A percentile compares a stretch with the other conserved stretches of the same genome.
Conservation (phyloP, 2,329 filamentous ascomycete genomes). For the Colletotrichum sp. region DNA sequence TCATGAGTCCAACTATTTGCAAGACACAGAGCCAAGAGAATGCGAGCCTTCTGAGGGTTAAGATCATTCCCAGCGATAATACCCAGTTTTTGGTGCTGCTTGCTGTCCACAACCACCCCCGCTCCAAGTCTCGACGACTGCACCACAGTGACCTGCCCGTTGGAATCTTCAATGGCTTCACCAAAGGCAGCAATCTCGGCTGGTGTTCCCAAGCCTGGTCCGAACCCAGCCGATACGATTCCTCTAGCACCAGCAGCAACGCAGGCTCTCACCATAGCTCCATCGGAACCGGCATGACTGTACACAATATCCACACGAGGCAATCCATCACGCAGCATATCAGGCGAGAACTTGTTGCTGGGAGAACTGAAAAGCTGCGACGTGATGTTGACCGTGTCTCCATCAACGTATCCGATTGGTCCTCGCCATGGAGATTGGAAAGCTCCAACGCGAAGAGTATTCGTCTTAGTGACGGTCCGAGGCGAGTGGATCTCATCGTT, state of each 20-base stretch:
- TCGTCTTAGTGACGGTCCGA: not conserved
- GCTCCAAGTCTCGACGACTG: not conserved
- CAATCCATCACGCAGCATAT: not conserved
- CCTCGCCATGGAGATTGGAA: not conserved
- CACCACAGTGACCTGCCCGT: not conserved
- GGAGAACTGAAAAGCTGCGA: not conserved
- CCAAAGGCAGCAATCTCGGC: not conserved
- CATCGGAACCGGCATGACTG: not conserved
- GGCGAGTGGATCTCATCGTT: constrained; percentile 8
- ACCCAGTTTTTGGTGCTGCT: not conserved
- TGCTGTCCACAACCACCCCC: not conserved
- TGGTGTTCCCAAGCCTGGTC: not conserved
- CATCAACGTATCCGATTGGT: not conserved
- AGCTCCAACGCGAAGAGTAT: not conserved
- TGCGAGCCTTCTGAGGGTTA: not conserved
- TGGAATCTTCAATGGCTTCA: not conserved
- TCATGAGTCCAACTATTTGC: not conserved
- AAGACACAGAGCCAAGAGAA: not conserved
- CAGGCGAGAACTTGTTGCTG: not conserved
- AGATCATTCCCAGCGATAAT: not conserved
- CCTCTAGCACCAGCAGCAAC: not conserved
- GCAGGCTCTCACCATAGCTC: not conserved
- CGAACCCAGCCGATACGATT: not conserved
- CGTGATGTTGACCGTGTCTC: not conserved
- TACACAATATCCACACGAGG: constrained; percentile 5